Evolutionary conservation across 768 basidiomycete genomes (phyloP).

Genomic region (Boletus tomentosulus): DNA sequence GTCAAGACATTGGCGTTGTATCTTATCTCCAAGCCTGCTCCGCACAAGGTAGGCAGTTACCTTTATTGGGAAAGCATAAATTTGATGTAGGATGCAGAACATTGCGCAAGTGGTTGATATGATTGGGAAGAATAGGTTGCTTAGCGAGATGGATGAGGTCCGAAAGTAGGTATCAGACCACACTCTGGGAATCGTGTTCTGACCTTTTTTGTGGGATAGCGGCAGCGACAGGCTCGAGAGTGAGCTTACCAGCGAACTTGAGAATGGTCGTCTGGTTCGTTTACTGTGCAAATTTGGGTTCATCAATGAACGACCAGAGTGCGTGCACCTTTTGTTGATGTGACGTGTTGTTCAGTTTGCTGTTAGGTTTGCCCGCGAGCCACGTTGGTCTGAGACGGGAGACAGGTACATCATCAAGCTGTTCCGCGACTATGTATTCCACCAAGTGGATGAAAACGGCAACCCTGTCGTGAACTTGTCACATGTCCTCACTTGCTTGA

Average conservation of each 20-base stretch:
- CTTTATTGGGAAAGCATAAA: neutral
- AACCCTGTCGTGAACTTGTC: constrained; percentile 86
- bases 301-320: constrained; percentile 99
- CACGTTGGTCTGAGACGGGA: constrained; percentile 97
- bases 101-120: constrained; percentile 81
- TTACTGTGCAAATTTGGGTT: constrained; percentile 93
- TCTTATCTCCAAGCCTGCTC: constrained; percentile 66
- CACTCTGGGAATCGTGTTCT: neutral
- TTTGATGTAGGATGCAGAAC: constrained; percentile 37
- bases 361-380: constrained; percentile 90
- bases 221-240: constrained; percentile 77
- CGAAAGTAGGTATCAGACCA: constrained; percentile 51
- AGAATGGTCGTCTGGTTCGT: constrained; percentile 89
- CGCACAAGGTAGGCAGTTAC: constrained; percentile 48
- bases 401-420: constrained; percentile 97
- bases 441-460: constrained; percentile 89
- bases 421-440: constrained; percentile 97
- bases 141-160: constrained; percentile 80
- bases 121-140: constrained; percentile 61
- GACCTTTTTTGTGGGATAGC: constrained; percentile 39
- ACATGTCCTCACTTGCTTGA: constrained; percentile 88
- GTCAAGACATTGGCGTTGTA: constrained; percentile 77
- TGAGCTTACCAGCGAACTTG: constrained; percentile 83
- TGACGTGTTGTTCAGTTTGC: neutral
- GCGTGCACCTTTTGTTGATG: constrained; percentile 29